Conservation (phyloP, 2,329 filamentous ascomycete species). For the Colletotrichum tofieldiae region DNA sequence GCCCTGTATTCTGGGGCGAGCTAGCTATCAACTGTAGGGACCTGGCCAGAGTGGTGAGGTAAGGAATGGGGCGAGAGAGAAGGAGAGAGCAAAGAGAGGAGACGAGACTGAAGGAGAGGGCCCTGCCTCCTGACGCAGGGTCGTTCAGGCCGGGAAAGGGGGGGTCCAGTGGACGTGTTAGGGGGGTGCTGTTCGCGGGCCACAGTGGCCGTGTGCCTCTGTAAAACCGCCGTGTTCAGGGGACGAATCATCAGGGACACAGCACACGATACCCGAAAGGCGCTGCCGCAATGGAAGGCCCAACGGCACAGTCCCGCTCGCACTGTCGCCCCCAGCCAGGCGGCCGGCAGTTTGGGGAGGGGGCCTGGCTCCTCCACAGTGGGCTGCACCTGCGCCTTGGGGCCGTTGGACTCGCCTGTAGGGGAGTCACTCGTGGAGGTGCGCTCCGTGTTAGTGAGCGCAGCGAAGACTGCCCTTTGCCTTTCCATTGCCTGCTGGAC, state of each 20-base stretch:
- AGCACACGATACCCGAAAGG: constrained; percentile 8
- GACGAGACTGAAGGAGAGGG: neutral
- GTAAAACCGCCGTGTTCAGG: neutral
- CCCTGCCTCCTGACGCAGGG: constrained; percentile 12
- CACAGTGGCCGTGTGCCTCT: constrained; percentile 1
- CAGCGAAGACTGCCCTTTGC: constrained; percentile 15
- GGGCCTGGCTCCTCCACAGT: constrained; percentile 18
- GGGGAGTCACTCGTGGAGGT: neutral
- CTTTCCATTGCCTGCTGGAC: neutral
- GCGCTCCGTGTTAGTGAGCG: constrained; percentile 22
- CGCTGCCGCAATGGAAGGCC: neutral
- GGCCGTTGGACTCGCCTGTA: constrained; percentile 1
- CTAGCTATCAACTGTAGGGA: constrained; percentile 30
- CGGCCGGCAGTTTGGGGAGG: constrained; percentile 22
- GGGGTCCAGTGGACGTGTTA: neutral
- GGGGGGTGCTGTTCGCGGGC: neutral
- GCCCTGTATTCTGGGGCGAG: constrained; percentile 37
- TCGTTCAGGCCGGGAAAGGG: neutral
- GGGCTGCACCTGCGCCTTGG: constrained; percentile 7
- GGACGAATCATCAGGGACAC: neutral
- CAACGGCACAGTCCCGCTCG: constrained; percentile 20
- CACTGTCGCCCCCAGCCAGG: constrained; percentile 32
- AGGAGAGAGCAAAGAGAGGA: neutral
- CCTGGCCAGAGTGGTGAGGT: neutral
- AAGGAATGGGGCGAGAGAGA: neutral